A percentile compares a stretch with the other conserved stretches of the same genome.
These are phyloP conservation scores for Pichia sp. DNA, from an alignment of 1,139 yeast species.

Conservation along the genomic window DNA sequence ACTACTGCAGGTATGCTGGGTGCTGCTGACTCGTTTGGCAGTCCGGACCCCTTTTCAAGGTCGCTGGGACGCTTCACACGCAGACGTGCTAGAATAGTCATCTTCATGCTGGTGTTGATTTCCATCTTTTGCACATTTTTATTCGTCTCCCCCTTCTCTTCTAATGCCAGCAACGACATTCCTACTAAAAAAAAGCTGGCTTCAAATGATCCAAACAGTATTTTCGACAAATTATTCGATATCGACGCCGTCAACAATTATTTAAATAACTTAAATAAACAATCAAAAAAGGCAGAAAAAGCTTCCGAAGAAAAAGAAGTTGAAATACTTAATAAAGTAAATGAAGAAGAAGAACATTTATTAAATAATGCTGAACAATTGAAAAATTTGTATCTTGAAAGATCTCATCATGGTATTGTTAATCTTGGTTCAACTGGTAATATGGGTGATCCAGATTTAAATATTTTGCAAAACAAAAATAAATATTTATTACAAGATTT, in stretches of 20 bases:
- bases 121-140: background rate
- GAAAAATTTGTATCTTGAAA: conserved; percentile 21
- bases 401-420: conserved; percentile 19
- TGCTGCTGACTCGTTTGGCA: too few relatives aligned
- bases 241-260: conserved; percentile 7
- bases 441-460: conserved; percentile 7
- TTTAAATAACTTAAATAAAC: conserved; percentile 1
- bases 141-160: too few relatives aligned
- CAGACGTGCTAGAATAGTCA: conserved; percentile 1
- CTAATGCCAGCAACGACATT: too few relatives aligned
- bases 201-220: background rate
- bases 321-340: background rate
- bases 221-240: conserved; percentile 4
- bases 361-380: conserved; percentile 17
- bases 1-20: too few relatives aligned
- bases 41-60: too few relatives aligned
- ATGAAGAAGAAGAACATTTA: conserved; percentile 1
- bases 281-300: conserved; percentile 1
- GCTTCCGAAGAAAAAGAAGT: conserved; percentile 1
- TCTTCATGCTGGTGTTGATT: background rate
- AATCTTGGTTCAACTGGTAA: conserved; percentile 27
- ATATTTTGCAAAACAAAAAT: conserved; percentile 4
- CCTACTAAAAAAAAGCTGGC: background rate
- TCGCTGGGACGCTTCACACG: background rate
- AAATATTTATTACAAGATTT: background rate